Evolutionary conservation across 2,329 filamentous ascomycete genomes (phyloP).

Genomic region (Pseudogymnoascus sp.): DNA sequence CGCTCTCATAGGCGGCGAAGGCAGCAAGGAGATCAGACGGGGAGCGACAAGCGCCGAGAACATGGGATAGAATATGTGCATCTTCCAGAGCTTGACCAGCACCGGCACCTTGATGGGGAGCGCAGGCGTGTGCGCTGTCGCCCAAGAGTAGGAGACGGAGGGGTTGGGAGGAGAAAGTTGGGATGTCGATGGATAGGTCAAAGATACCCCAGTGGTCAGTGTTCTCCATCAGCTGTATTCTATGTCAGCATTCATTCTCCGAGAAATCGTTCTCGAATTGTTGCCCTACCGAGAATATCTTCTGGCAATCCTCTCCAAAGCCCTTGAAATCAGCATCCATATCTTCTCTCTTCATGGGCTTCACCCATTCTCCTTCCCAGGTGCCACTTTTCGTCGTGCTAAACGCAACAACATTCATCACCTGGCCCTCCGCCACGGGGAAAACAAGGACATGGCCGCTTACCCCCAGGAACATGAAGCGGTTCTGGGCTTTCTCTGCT

Average conservation of each 20-base stretch:
- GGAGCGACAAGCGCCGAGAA: conserved; percentile 36
- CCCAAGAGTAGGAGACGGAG: conserved; percentile 43
- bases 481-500: conserved; percentile 39
- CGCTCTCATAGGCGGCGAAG: conserved; percentile 41
- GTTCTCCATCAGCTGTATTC: conserved; percentile 32
- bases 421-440: conserved; percentile 48
- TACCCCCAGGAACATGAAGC: conserved; percentile 42
- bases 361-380: conserved; percentile 35
- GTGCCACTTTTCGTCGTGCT: conserved; percentile 33
- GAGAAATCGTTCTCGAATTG: neutral
- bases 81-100: conserved; percentile 51
- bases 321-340: conserved; percentile 33
- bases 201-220: conserved; percentile 39
- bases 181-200: conserved; percentile 34
- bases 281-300: conserved; percentile 8
- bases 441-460: conserved; percentile 54
- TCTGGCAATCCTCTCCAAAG: conserved; percentile 31
- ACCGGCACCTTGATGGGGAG: conserved; percentile 51
- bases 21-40: conserved; percentile 33
- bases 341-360: conserved; percentile 35
- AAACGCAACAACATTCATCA: conserved; percentile 50
- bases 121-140: conserved; percentile 55
- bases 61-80: conserved; percentile 33
- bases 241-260: neutral
- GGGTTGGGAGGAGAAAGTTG: conserved; percentile 29